phyloP scores from a whole-genome alignment of 176 grass and related monocot genomes.

The Carex parvula region DNA sequence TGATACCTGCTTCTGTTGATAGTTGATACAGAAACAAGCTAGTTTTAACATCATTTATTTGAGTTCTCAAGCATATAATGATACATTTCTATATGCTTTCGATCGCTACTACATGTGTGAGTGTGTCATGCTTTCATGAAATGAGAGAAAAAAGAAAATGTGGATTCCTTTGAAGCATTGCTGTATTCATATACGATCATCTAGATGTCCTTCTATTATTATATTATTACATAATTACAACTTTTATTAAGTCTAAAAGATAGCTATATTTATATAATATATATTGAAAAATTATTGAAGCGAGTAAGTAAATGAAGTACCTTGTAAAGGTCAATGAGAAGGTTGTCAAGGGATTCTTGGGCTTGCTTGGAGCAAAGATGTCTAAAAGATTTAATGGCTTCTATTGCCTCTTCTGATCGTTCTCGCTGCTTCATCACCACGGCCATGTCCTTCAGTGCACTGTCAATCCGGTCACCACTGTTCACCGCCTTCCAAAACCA shows the following conservation, averaged over 20 bases:
- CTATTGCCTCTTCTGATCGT: slow-evolving; percentile 53
- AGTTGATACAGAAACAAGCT: background rate
- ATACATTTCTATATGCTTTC: background rate
- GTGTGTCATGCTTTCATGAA: background rate
- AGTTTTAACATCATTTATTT: background rate
- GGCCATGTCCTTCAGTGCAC: slow-evolving; percentile 90
- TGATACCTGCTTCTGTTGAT: background rate
- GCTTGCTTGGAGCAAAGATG: slow-evolving; percentile 69
- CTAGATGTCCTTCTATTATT: background rate
- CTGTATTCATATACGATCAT: background rate
- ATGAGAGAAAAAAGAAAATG: background rate
- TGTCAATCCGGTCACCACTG: slow-evolving; percentile 54
- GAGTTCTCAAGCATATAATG: background rate
- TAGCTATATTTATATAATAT: background rate
- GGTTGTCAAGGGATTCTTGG: slow-evolving; percentile 74
- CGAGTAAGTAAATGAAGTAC: slow-evolving; percentile 6
- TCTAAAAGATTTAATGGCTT: slow-evolving; percentile 61
- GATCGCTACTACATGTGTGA: too few relatives aligned
- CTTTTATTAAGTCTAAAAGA: background rate
- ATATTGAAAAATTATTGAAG: background rate
- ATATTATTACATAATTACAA: background rate
- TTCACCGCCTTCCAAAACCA: slow-evolving; percentile 92
- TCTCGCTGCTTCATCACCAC: slow-evolving; percentile 87
- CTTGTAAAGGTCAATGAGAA: slow-evolving; percentile 69
- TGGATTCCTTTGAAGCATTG: background rate